Evolutionary conservation across 164 flowering plant genomes (phyloP), one percentile per base, ranked within the genome.

Genomic region (Kingdonia uniflora): DNA sequence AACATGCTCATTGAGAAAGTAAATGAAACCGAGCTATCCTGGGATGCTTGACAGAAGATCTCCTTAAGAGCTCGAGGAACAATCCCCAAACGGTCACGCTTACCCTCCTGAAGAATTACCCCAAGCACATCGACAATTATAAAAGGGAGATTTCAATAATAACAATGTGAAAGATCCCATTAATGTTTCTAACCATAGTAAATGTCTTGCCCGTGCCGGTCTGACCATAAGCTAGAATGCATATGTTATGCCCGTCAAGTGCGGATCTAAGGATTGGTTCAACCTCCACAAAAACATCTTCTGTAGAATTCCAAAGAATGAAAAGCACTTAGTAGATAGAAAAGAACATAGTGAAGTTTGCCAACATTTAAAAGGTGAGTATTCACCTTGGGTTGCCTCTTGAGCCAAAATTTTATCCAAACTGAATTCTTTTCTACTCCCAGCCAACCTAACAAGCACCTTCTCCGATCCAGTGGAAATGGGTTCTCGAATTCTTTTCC

Each of bases 121-220:
- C 13, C 26, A 45, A 19, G 14, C 19, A 26, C 3, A 33, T 25
- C 14, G 11, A 20, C 1, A 6, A 40, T 8, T 29, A 29, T 33
- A 49, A 11, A 11, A 25, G 4, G 13, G 23, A 44, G 11, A 51
- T n/a, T n/a, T 51, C 40, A 37, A 56, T 19, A 51, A 45, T 42
- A 25, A 8, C 1, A 19, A 43, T 26, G 15, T 23, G 6, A 48
- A 12, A 46, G 24, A 21, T 49, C 17, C 47, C 40, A 65, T 49
- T 24, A 23, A n/a, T 19, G 26, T 47, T 26, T 62, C 79, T 64
- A 6, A 85, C 95, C 97, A 89, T 89, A 15, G 95, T 85, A 58
- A 74, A 84, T 21, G 97, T 89, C 74, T 85, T 89, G 66, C 97
- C 97, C 2, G 87, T 79, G 40, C 95, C 90, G 2, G 97, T 89